Base-by-base conservation (phyloP, 805 yeast species). In the Teunomyces funiuensis region DNA sequence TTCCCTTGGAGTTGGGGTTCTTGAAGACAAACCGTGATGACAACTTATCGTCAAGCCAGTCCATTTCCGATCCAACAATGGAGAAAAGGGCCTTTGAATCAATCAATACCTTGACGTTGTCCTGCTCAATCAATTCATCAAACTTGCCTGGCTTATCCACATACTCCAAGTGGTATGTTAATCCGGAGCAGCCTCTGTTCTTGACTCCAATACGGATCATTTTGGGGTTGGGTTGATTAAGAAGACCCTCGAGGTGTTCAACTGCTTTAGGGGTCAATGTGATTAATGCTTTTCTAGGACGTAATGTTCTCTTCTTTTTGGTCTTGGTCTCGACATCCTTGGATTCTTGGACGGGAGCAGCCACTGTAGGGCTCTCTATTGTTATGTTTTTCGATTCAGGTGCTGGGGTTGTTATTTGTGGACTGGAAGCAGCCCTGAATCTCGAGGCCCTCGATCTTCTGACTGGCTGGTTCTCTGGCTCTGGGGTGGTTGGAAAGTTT, bases 1-100 rank as follows among this genome's bases (percentile, higher is more conserved):
- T 87, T 23, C 98, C 99, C 70, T 91, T 93, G 28, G 96, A 85
- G 66, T 93, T 93, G 48, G 99, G 99, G 63, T 93, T 93, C 60
- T 77, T 84, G 74, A 93, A 93, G 14, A 93, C 88, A 61, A 93
- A 93, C 56, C 95, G 79, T 10, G 93, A 82, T 23, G 89, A 78
- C 48, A 93, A 71, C 62, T 88, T 90, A 57, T 93, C 97, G 58
- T 93, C 98, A 37, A 88, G 73, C 96, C 97, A 93, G 65, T 93
- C 99, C 99, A 93, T 93, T 65, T 90, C 96, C 5, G 95, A 85
- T 0, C 99, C 99, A 44, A 93, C 95, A 33, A 93, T 90, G 52
- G 95, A 84, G 63, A 93, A 90, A 41, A 93, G 73, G 0, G 99
- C 99, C 63, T 93, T 93, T 19, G 98, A 91, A 61, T 93, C 99